Percentiles rank a stretch among this genome's conserved stretches.
phyloP scores from a whole-genome alignment of 2,329 filamentous ascomycete genomes.

The Colletotrichum sp. region DNA sequence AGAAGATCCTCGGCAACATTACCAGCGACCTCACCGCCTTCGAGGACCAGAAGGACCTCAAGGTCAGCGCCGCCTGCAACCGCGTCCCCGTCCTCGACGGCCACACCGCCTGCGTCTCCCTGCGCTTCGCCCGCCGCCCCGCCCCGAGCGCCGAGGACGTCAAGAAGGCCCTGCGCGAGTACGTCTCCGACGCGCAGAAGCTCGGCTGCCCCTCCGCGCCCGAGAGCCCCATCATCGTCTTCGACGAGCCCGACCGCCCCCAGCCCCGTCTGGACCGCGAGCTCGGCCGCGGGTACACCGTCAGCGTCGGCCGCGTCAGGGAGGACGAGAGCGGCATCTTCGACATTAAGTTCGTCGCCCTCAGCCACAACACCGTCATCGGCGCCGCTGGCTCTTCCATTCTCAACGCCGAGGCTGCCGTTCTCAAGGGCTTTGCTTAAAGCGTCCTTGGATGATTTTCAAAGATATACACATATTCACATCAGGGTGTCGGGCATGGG shows the following conservation, averaged over 20 bases:
- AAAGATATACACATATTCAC: background rate
- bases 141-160: constrained; percentile 78
- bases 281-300: constrained; percentile 83
- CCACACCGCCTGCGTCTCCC: constrained; percentile 91
- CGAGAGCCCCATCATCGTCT: constrained; percentile 79
- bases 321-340: constrained; percentile 90
- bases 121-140: constrained; percentile 79
- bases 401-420: constrained; percentile 89
- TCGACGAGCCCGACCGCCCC: constrained; percentile 88
- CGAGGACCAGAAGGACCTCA: constrained; percentile 74
- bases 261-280: constrained; percentile 92
- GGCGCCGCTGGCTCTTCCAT: constrained; percentile 96
- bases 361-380: constrained; percentile 90
- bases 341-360: constrained; percentile 91
- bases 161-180: constrained; percentile 78
- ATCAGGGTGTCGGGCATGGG: background rate
- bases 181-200: constrained; percentile 80
- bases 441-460: background rate
- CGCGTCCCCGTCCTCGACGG: constrained; percentile 95
- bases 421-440: constrained; percentile 85
- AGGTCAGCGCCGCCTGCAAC: constrained; percentile 88
- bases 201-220: constrained; percentile 91
- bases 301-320: constrained; percentile 86
- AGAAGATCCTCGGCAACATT: constrained; percentile 87
- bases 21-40: constrained; percentile 77